Percentiles rank a stretch among this genome's conserved stretches.
These are phyloP conservation scores for Arabidopsis hybrid DNA, from an alignment of 441 rosid species.

Conservation along the genomic window DNA sequence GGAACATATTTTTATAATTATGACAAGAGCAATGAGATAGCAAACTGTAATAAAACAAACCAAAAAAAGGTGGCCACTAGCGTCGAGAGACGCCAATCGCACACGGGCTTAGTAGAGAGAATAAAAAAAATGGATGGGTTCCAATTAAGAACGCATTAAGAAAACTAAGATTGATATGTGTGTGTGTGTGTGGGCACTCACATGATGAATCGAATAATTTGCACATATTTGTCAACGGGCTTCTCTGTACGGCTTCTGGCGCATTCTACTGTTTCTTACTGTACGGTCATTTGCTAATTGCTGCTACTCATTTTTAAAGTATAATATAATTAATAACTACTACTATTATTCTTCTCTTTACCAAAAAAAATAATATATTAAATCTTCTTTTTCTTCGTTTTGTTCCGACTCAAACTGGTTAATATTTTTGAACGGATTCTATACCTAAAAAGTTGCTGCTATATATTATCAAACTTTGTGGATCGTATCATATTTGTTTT, in stretches of 20 bases:
- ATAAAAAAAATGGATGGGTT: slow-evolving; percentile 34
- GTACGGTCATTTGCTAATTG: slow-evolving; percentile 34
- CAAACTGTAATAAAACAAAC: too few species aligned
- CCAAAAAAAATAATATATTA: too few species aligned
- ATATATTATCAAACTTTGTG: not conserved
- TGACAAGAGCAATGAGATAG: too few species aligned
- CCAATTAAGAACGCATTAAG: slow-evolving; percentile 45
- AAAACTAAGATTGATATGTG: not conserved
- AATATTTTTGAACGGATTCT: not conserved
- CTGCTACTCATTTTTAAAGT: not conserved
- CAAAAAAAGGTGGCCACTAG: not conserved
- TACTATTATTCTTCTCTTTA: too few species aligned
- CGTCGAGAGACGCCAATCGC: slow-evolving; percentile 21
- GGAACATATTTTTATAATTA: too few species aligned
- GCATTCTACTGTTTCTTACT: slow-evolving; percentile 25
- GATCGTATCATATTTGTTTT: not conserved
- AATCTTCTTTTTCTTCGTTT: slow-evolving; percentile 2
- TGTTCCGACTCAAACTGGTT: slow-evolving; percentile 16
- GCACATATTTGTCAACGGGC: slow-evolving; percentile 37
- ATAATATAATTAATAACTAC: too few species aligned
- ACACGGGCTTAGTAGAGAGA: slow-evolving; percentile 16
- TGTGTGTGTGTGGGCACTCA: not conserved
- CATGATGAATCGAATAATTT: slow-evolving; percentile 22
- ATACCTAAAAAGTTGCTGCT: not conserved
- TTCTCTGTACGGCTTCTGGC: slow-evolving; percentile 45